Evolutionary conservation across 2,329 filamentous ascomycete species (phyloP).

Genomic region (Pezicula neosporulosa): DNA sequence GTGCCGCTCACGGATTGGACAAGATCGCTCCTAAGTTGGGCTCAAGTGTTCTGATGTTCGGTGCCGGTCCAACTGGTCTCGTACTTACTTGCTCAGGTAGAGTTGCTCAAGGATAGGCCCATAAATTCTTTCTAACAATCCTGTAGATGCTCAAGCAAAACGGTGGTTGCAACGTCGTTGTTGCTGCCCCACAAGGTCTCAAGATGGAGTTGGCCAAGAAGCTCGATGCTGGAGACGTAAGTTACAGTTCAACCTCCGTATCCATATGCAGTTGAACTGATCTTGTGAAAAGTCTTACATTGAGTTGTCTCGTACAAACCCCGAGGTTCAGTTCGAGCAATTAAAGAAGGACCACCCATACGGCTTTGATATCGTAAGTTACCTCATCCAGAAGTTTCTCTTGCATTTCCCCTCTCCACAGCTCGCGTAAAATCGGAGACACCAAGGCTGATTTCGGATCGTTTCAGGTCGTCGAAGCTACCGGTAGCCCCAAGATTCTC

Average conservation of each 20-base stretch:
- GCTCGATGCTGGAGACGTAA: conserved; percentile 48
- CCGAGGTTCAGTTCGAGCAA: conserved; percentile 56
- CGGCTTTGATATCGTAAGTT: conserved; percentile 53
- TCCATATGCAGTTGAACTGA: background rate
- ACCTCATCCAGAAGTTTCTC: no score
- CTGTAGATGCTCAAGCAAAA: conserved; percentile 55
- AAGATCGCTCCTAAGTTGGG: conserved; percentile 65
- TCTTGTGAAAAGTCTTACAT: conserved; percentile 35
- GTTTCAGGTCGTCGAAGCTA: conserved; percentile 58
- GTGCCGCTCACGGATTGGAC: conserved; percentile 67
- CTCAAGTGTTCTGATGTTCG: conserved; percentile 62
- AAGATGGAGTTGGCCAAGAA: conserved; percentile 68
- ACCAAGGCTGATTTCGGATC: background rate
- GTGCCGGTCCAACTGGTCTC: conserved; percentile 64
- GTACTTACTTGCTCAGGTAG: conserved; percentile 35
- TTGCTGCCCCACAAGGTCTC: conserved; percentile 64
- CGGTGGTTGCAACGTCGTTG: conserved; percentile 65
- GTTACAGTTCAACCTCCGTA: background rate
- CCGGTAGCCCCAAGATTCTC: conserved; percentile 64
- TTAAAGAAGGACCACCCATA: conserved; percentile 64
- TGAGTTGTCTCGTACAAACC: conserved; percentile 49
- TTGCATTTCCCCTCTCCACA: no score
- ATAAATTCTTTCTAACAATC: conserved; percentile 13
- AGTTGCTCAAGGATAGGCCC: background rate
- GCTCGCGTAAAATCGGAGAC: no score